phyloP scores from a whole-genome alignment of 2,329 filamentous ascomycete genomes.

The Lachnellula subtilissima region DNA sequence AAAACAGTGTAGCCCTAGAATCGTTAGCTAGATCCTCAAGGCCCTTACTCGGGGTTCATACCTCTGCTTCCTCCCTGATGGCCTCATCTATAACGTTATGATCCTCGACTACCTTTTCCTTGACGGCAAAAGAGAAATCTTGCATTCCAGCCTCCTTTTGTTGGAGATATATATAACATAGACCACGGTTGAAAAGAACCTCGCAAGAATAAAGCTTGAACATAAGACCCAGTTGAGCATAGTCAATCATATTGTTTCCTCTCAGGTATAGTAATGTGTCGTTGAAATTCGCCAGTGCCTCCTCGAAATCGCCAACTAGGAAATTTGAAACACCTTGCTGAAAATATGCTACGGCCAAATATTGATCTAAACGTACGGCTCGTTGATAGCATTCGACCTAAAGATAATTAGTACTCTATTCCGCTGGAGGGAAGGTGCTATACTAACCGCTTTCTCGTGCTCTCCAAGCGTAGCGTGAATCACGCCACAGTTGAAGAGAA shows the following conservation, averaged over 20 bases:
- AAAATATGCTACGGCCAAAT: constrained; percentile 96
- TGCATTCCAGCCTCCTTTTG: constrained; percentile 87
- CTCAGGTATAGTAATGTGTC: constrained; percentile 91
- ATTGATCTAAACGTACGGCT: constrained; percentile 85
- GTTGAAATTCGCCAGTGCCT: constrained; percentile 97
- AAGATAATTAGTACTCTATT: constrained; percentile 17
- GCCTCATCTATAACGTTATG: constrained; percentile 98
- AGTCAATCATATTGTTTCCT: constrained; percentile 96
- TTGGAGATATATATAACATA: constrained; percentile 96
- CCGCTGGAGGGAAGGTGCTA: constrained; percentile 10
- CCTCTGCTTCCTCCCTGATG: constrained; percentile 87
- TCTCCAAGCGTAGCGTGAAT: constrained; percentile 96
- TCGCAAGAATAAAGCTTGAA: constrained; percentile 98
- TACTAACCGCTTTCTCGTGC: constrained; percentile 85
- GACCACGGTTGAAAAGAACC: constrained; percentile 91
- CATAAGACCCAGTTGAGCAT: constrained; percentile 88
- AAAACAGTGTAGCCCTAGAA: constrained; percentile 91
- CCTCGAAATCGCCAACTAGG: constrained; percentile 92
- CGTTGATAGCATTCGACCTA: constrained; percentile 94
- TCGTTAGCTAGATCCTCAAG: constrained; percentile 14
- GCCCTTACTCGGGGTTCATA: constrained; percentile 36
- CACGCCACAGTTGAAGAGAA: constrained; percentile 96
- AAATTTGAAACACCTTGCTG: constrained; percentile 99
- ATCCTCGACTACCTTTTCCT: constrained; percentile 93
- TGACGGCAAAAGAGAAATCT: constrained; percentile 83